Percentiles rank a stretch among this genome's conserved stretches.
Evolutionary conservation across 345 rosid genomes (phyloP).

Genomic region (Salix suchowensis): DNA sequence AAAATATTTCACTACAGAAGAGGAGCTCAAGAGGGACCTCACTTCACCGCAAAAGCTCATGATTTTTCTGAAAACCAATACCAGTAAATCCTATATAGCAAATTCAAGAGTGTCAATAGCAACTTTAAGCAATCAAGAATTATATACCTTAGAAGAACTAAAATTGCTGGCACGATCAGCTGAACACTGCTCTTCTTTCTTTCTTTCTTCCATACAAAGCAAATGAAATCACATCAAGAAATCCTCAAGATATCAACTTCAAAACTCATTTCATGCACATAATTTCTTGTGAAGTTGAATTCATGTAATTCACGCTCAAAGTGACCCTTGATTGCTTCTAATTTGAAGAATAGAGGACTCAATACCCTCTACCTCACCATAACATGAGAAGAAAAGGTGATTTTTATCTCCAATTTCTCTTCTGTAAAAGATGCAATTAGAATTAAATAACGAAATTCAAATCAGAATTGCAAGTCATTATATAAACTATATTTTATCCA

Average conservation of each 20-base stretch:
- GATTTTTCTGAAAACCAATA: not conserved
- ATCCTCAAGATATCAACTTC: not conserved
- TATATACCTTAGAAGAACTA: not conserved
- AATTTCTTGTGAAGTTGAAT: not conserved
- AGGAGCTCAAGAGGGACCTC: too few relatives aligned
- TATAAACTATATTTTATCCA: too few relatives aligned
- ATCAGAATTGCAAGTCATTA: too few relatives aligned
- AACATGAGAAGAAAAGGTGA: not conserved
- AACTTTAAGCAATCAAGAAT: not conserved
- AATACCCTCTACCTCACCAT: not conserved
- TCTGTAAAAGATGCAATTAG: not conserved
- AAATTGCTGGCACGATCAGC: not conserved
- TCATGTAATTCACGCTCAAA: not conserved
- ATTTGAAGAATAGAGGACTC: not conserved
- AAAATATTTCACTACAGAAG: too few relatives aligned
- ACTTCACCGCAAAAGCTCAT: too few relatives aligned
- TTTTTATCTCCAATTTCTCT: not conserved
- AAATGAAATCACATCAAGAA: not conserved
- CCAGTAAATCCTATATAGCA: not conserved
- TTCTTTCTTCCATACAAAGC: not conserved
- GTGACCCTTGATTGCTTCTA: not conserved
- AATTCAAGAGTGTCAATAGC: not conserved
- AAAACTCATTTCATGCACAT: not conserved
- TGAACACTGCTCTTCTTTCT: not conserved
- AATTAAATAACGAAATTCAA: not conserved